Evolutionary conservation across 305 asterid species (phyloP).

Genomic region (Ilex paraguariensis): DNA sequence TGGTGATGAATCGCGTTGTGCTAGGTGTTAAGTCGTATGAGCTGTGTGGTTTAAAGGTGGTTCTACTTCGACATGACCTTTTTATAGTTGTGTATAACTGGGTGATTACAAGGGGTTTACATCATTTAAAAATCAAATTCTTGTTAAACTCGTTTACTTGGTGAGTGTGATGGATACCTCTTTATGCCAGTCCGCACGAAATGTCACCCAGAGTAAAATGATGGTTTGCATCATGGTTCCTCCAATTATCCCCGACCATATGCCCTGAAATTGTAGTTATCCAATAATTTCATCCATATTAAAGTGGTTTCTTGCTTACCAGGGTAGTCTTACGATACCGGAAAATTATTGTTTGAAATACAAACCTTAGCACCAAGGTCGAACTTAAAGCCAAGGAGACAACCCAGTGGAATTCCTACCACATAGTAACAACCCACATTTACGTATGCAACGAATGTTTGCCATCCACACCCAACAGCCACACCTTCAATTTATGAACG

Average conservation of each 20-base stretch:
- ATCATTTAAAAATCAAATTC: not conserved
- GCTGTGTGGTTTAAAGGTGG: not conserved
- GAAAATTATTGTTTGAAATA: too few species aligned
- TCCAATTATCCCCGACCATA: constrained; percentile 91
- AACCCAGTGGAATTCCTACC: constrained; percentile 60
- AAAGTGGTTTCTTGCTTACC: too few species aligned
- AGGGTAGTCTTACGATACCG: too few species aligned
- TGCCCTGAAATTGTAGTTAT: constrained; percentile 37
- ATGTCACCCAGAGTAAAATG: constrained; percentile 68
- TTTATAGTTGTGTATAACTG: too few species aligned
- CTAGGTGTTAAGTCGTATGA: not conserved
- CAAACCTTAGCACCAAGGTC: constrained; percentile 60
- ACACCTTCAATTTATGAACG: constrained; percentile 33
- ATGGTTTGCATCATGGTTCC: constrained; percentile 83
- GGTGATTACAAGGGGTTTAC: not conserved
- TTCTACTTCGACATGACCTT: too few species aligned
- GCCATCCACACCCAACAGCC: constrained; percentile 90
- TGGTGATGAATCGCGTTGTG: not conserved
- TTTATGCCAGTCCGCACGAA: constrained; percentile 59
- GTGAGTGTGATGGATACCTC: constrained; percentile 37
- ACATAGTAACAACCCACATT: constrained; percentile 69
- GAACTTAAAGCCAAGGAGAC: constrained; percentile 48
- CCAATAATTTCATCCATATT: not conserved
- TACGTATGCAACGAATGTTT: constrained; percentile 70
- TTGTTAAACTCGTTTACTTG: too few species aligned